Conservation (phyloP, 73 alveolate genomes). For the Diophrys sp. region DNA sequence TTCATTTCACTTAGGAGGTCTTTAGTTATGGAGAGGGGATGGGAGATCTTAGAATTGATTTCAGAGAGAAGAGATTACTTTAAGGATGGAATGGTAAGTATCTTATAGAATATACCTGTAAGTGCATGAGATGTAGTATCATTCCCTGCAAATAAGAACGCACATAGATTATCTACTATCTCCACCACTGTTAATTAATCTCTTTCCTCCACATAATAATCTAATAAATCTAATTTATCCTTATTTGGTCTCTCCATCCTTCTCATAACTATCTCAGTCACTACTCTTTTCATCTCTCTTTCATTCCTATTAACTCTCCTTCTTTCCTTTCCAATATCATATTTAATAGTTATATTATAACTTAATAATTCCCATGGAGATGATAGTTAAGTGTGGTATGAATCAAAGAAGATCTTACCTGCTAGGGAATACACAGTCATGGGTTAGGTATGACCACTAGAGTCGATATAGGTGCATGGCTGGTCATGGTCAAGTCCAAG, state of each 20-base stretch:
- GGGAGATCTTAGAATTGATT: not conserved
- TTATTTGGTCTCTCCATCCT: not conserved
- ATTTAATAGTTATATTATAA: no score
- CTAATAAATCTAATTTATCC: not conserved
- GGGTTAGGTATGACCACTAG: no score
- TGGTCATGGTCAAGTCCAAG: no score
- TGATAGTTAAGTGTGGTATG: no score
- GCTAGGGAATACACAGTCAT: no score
- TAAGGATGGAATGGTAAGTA: not conserved
- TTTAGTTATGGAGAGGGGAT: no score
- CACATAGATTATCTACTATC: not conserved
- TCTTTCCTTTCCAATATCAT: not conserved
- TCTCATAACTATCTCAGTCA: not conserved
- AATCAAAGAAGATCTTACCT: no score
- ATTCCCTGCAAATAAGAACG: not conserved
- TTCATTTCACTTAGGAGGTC: not conserved
- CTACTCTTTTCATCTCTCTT: not conserved
- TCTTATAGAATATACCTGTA: no score
- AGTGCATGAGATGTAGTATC: not conserved
- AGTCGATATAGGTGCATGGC: not conserved
- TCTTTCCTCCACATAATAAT: not conserved
- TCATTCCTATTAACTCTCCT: not conserved
- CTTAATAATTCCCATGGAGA: not conserved
- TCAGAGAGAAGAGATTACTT: not conserved
- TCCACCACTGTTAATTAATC: not conserved